Base-by-base conservation (phyloP, 2,329 filamentous ascomycete genomes). In the Trichoderma simmonsii region DNA sequence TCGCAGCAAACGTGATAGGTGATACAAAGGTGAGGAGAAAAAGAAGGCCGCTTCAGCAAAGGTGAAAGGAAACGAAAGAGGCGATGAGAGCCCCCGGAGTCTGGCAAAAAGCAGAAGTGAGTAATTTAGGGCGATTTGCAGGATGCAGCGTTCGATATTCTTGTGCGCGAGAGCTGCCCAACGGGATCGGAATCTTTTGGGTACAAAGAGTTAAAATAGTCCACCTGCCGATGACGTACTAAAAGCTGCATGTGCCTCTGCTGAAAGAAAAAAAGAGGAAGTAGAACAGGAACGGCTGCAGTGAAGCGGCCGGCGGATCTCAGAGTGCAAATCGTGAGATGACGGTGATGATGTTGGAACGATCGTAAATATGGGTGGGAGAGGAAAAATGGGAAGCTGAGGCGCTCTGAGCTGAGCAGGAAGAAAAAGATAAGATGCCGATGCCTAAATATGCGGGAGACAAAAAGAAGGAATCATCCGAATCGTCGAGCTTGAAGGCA, bases 171-270 rank as follows among this genome's bases (percentile, higher is more conserved):
- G 48, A 32, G 68, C 66, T 64, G 68, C 48, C 68, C 68, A 71
- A 57, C 43, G 48, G 4, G 12, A 24, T 24, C 21, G 32, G 48
- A 36, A n/a, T 6, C 56, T 64, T 57, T 71, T 39, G 43, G 68
- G 68, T 57, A 59, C n/a, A 26, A 57, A 71, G 56, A 34, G 24
- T 32, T 43, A 36, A 54, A 61, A 54, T 71, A 30, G 60, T 60
- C 60, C 32, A 32, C 60, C 68, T 26, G 60, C 48, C 32, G 34
- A 63, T 64, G 68, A 64, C 68, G 68, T 64, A 64, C 61, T 71
- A 71, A 64, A 57, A 71, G 68, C 68, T 63, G 68, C 68, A 56
- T 71, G 51, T 70, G 60, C 57, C 43, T 70, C 57, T 70, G 59
- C 57, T 63, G 34, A 36, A 56, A 43, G 39, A n/a, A 54, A 39